phyloP scores from a whole-genome alignment of 2,329 filamentous ascomycete species.

The Escovopsis sp. region DNA sequence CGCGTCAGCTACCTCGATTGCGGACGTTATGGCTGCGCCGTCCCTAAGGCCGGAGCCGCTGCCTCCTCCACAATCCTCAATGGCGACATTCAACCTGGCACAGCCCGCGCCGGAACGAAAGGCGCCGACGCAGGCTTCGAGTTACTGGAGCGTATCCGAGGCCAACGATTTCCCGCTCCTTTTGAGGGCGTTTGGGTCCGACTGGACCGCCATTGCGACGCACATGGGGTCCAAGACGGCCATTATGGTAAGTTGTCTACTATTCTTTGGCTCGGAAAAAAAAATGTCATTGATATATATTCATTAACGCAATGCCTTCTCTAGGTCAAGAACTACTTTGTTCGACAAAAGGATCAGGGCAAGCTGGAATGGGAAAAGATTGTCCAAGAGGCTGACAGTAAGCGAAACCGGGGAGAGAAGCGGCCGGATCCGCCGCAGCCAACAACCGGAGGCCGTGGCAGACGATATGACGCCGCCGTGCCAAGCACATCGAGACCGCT shows the following conservation, averaged over 20 bases:
- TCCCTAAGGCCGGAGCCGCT: conserved; percentile 40
- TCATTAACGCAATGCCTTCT: not conserved
- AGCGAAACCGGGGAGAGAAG: conserved; percentile 40
- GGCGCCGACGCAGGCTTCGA: conserved; percentile 47
- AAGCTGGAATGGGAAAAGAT: conserved; percentile 46
- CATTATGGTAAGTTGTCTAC: conserved; percentile 52
- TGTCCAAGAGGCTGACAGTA: conserved; percentile 44
- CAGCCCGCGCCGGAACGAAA: conserved; percentile 32
- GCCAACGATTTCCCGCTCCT: conserved; percentile 61
- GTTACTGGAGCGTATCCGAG: conserved; percentile 80
- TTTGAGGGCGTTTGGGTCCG: conserved; percentile 61
- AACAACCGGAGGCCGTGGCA: conserved; percentile 31
- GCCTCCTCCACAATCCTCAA: conserved; percentile 29
- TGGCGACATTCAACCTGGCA: conserved; percentile 36
- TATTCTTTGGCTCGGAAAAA: too few relatives aligned
- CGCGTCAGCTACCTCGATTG: conserved; percentile 23
- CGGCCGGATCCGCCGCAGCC: conserved; percentile 45
- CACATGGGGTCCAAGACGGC: conserved; percentile 76
- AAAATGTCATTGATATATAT: not conserved
- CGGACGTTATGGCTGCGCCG: conserved; percentile 42
- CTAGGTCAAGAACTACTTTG: conserved; percentile 56
- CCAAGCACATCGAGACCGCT: conserved; percentile 24
- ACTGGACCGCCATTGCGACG: conserved; percentile 60
- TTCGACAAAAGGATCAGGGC: conserved; percentile 44
- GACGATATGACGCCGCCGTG: conserved; percentile 33